phyloP scores from a whole-genome alignment of 2,329 filamentous ascomycete species.

The Pyrenochaeta sp. region DNA sequence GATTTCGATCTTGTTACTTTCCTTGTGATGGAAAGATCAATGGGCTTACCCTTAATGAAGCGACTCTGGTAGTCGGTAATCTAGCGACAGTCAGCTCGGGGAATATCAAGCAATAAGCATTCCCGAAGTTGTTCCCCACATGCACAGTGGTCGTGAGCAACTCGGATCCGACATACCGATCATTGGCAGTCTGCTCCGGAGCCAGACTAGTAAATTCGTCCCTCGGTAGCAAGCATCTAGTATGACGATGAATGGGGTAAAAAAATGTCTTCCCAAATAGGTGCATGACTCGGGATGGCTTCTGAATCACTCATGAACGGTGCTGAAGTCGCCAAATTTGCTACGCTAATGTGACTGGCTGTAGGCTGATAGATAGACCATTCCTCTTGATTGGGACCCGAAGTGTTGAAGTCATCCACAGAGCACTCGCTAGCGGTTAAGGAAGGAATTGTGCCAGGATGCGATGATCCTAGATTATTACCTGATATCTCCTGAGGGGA shows the following conservation, averaged over 20 bases:
- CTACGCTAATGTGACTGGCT: constrained; percentile 51
- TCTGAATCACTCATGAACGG: constrained; percentile 53
- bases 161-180: neutral
- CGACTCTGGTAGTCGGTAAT: constrained; percentile 3
- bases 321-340: constrained; percentile 26
- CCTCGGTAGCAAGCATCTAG: constrained; percentile 18
- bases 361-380: constrained; percentile 60
- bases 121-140: neutral
- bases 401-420: constrained; percentile 31
- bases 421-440: constrained; percentile 38
- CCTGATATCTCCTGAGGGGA: constrained; percentile 23
- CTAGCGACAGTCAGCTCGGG: constrained; percentile 1
- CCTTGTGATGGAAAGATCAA: neutral
- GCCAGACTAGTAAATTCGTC: constrained; percentile 40
- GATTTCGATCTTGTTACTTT: neutral
- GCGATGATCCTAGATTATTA: constrained; percentile 21
- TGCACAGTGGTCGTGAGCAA: neutral
- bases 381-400: constrained; percentile 52
- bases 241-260: constrained; percentile 54
- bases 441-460: constrained; percentile 29
- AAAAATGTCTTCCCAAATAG: constrained; percentile 55
- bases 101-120: neutral
- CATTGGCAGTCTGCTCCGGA: neutral
- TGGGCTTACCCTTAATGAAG: neutral
- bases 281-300: constrained; percentile 20